A percentile compares a stretch with the other conserved stretches of the same genome.
Conservation (phyloP, 768 basidiomycete species). For the Suillus paluster region DNA sequence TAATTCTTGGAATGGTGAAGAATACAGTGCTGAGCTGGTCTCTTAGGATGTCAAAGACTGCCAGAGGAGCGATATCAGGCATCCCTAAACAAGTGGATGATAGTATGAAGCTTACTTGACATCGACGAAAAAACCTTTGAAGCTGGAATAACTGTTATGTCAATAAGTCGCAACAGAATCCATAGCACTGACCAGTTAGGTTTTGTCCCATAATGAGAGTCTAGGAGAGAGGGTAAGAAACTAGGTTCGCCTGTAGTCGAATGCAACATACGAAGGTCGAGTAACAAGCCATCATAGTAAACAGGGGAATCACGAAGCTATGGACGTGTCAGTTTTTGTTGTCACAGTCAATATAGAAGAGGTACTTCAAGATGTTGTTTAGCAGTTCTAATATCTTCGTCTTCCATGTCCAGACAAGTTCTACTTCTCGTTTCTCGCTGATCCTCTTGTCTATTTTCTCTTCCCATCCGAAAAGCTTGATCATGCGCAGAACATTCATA, state of each 20-base stretch:
- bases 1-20: constrained; percentile 36
- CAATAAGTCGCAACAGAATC: constrained; percentile 1
- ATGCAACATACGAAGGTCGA: constrained; percentile 52
- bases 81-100: background rate
- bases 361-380: constrained; percentile 36
- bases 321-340: background rate
- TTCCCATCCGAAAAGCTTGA: constrained; percentile 76
- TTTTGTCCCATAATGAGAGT: constrained; percentile 19
- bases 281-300: constrained; percentile 70
- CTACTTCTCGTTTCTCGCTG: constrained; percentile 60
- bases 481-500: constrained; percentile 62
- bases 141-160: constrained; percentile 23
- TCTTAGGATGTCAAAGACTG: constrained; percentile 65
- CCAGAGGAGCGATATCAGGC: background rate
- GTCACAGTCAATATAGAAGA: background rate
- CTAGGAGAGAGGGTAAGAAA: constrained; percentile 7
- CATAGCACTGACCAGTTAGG: constrained; percentile 12
- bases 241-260: background rate
- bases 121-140: constrained; percentile 45
- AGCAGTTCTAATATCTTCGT: constrained; percentile 52
- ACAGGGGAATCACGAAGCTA: constrained; percentile 63
- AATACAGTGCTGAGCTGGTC: constrained; percentile 47
- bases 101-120: constrained; percentile 23
- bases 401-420: constrained; percentile 59
- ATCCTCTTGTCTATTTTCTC: constrained; percentile 57